Base-by-base conservation (phyloP, 257 asterid species). In the Nemophila menziesii region DNA sequence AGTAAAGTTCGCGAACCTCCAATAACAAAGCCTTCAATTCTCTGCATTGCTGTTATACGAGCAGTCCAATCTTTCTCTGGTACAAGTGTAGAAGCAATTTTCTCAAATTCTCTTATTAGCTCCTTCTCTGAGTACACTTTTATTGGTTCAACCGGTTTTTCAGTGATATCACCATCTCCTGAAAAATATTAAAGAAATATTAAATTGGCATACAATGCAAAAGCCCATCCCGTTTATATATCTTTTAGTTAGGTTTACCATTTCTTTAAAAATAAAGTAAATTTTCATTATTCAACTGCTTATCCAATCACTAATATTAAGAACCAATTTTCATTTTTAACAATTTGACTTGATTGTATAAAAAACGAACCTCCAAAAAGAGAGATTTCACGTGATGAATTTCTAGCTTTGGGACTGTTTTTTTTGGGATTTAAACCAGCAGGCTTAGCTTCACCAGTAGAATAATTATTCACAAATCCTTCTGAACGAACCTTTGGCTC, bases 21-120 rank as follows among this genome's bases (percentile, higher is more conserved):
- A 61, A 85, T 56, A 48, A 82, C 84, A 69, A 90, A 93, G 51
- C 75, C 93, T 56, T 90, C 99, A 46, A 85, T 62, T 73, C 93
- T 85, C 71, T 90, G 99, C 96, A 90, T 77, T 52, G 96, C 94
- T 54, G 93, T 72, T 51, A 81, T 79, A 23, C 99, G 96, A 39
- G 79, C 20, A 55, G 96, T 85, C 99, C 99, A 90, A 66, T 90
- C 99, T 66, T 90, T 90, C 16, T 90, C 99, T 43, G 99, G 99
- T 52, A 78, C 82, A 66, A 90, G 90, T 63, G 71, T 85, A 29
- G 92, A 74, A 54, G 83, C 74, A 63, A 85, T 71, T 86, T 90
- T 90, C 70, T 90, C 99, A 48, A 85, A 85, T 69, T 90, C 99
- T 76, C 93, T 74, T 49, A 69, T 58, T 56, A 90, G 86, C 77